Conservation (phyloP, 495 filamentous ascomycete species). For the Tricharina praecox region DNA sequence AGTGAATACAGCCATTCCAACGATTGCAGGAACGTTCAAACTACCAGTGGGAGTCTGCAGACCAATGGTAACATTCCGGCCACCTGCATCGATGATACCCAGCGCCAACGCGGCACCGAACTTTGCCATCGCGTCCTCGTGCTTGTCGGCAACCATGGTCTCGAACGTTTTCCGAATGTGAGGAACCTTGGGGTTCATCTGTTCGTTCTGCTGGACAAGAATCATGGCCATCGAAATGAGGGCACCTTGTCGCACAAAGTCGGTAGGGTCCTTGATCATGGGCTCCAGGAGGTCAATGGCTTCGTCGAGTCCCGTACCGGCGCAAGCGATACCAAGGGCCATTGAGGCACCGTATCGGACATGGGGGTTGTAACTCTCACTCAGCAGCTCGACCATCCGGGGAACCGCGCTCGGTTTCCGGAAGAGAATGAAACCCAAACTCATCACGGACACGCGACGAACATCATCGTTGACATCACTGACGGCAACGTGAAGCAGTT, state of each 20-base stretch:
- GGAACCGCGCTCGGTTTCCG: constrained; percentile 92
- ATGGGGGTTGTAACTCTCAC: constrained; percentile 97
- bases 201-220: constrained; percentile 91
- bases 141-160: constrained; percentile 83
- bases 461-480: constrained; percentile 99
- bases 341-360: constrained; percentile 97
- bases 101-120: constrained; percentile 87
- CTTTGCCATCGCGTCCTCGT: constrained; percentile 99
- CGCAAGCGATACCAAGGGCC: constrained; percentile 95
- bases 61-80: constrained; percentile 94
- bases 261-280: constrained; percentile 98
- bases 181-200: constrained; percentile 79
- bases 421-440: constrained; percentile 96
- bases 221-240: constrained; percentile 93
- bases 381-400: constrained; percentile 95
- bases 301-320: constrained; percentile 89
- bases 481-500: constrained; percentile 91
- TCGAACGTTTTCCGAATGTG: constrained; percentile 67
- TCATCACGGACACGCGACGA: constrained; percentile 91
- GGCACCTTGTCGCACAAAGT: constrained; percentile 97
- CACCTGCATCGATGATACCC: constrained; percentile 95
- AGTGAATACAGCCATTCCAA: constrained; percentile 94
- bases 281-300: constrained; percentile 94
- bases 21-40: constrained; percentile 90
- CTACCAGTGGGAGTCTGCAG: constrained; percentile 96